A percentile compares a stretch with the other conserved stretches of the same genome.
Evolutionary conservation across 2,329 filamentous ascomycete genomes (phyloP).

Genomic region (Blastomyces emzantsi): DNA sequence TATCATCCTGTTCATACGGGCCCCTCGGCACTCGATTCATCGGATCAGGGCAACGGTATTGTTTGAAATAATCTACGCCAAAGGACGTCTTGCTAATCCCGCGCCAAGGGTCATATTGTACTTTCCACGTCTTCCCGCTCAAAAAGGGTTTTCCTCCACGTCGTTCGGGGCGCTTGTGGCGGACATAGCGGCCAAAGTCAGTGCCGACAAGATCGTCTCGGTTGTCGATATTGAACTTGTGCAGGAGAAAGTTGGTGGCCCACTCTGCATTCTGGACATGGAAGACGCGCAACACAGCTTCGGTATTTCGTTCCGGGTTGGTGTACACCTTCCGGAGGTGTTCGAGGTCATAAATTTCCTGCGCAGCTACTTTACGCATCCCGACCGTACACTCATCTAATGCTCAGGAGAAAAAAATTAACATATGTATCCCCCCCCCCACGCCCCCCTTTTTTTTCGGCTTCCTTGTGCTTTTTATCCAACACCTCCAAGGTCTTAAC

Average conservation of each 20-base stretch:
- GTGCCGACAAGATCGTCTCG: slow-evolving; percentile 40
- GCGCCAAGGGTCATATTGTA: slow-evolving; percentile 44
- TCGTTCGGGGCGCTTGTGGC: slow-evolving; percentile 39
- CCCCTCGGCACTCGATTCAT: slow-evolving; percentile 10
- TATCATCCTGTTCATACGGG: slow-evolving; percentile 18
- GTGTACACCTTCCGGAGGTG: slow-evolving; percentile 39
- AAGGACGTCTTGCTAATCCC: slow-evolving; percentile 43
- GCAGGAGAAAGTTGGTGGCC: slow-evolving; percentile 42
- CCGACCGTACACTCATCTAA: slow-evolving; percentile 30
- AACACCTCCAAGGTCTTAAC: not conserved
- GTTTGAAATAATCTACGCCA: slow-evolving; percentile 45
- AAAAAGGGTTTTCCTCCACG: slow-evolving; percentile 45
- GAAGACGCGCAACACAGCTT: slow-evolving; percentile 28
- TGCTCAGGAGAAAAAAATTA: slow-evolving; percentile 8
- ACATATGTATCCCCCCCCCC: not conserved
- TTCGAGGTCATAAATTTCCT: slow-evolving; percentile 41
- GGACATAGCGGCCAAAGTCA: slow-evolving; percentile 43
- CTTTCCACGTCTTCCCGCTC: slow-evolving; percentile 43
- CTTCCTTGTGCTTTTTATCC: not conserved
- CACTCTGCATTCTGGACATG: slow-evolving; percentile 48
- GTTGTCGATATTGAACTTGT: slow-evolving; percentile 46
- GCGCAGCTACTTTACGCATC: slow-evolving; percentile 38
- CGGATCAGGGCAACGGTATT: slow-evolving; percentile 20
- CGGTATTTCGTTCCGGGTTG: slow-evolving; percentile 20
- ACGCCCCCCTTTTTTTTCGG: too few species aligned